Base-by-base conservation (phyloP, 352 stramenopile species). In the Phytophthora gonapodyides region DNA sequence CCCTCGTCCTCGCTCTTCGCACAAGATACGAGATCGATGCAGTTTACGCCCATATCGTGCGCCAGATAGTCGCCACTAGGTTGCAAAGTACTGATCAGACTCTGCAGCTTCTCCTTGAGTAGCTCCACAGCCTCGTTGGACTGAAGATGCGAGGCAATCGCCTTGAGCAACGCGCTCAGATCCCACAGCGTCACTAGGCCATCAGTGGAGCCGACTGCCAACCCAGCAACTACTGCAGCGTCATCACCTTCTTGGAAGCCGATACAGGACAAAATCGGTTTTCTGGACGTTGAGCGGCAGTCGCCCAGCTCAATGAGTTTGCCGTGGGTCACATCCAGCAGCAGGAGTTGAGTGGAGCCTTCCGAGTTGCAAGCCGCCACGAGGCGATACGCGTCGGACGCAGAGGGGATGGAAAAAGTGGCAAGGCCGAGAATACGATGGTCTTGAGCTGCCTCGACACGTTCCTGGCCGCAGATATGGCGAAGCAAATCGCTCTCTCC, bases 1-100 rank as follows among this genome's bases (percentile, higher is more conserved):
- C 49, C 57, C 36, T 53, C 36, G 19, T 57, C 24, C 3, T 64
- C 36, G 9, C 50, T 64, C n/a, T 60, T 62, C 10, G 53, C 46
- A 15, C 52, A 69, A 9, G 51, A 69, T 7, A 72, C 63, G 16
- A 77, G 56, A 19, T 72, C 52, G 35, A 93, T 63, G 60, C 80
- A 92, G 46, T 96, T 96, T 30, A 74, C 68, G 40, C 87, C 87
- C 84, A 96, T 94, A 59, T 94, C 86, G 43, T 96, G 87, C 0
- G 82, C 87, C 30, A 89, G 52, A 59, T 94, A 95, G 46, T 65
- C 78, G 27, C 67, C 72, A 50, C 56, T 72, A 7, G 80, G 83
- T 27, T 74, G 53, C 27, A 74, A 41, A 7, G 52, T n/a, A 24
- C 55, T 50, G 31, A 75, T 59, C 30, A 88, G 10, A 30, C 52